phyloP scores from a whole-genome alignment of 306 rosid species.

The Rosa rugosa region DNA sequence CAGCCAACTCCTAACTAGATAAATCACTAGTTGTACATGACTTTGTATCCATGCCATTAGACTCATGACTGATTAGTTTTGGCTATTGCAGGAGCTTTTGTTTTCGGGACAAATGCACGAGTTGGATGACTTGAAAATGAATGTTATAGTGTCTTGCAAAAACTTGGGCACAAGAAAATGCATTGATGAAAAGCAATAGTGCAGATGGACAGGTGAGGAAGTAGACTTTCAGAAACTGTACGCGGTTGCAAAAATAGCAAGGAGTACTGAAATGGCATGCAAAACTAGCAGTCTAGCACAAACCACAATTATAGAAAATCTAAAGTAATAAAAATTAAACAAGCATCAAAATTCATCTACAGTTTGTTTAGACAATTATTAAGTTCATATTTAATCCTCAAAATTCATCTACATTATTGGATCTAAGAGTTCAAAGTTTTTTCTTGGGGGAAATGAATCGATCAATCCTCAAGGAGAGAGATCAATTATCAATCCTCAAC shows the following conservation, averaged over 20 bases:
- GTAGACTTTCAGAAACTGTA: not conserved
- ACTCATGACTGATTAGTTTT: not conserved
- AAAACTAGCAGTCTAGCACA: not conserved
- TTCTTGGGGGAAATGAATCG: no score
- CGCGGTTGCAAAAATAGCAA: not conserved
- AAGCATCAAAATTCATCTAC: not conserved
- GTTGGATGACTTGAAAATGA: not conserved
- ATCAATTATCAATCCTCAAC: no score
- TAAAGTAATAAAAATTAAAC: not conserved
- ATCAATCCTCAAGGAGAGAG: no score
- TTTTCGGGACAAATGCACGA: conserved; percentile 46
- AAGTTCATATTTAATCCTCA: not conserved
- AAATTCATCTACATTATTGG: no score
- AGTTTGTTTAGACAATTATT: no score
- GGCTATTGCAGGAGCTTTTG: conserved; percentile 53
- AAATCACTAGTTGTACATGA: not conserved
- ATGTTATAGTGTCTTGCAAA: not conserved
- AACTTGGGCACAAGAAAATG: not conserved
- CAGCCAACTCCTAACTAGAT: not conserved
- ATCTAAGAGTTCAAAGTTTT: no score
- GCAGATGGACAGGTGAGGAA: not conserved
- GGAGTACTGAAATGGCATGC: no score
- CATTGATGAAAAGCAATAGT: not conserved
- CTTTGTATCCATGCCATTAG: not conserved
- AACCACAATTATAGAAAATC: not conserved